A percentile compares a stretch with the other conserved stretches of the same genome.
Conservation (phyloP, 768 basidiomycete species). For the Tylopilus rubrobrunneus region DNA sequence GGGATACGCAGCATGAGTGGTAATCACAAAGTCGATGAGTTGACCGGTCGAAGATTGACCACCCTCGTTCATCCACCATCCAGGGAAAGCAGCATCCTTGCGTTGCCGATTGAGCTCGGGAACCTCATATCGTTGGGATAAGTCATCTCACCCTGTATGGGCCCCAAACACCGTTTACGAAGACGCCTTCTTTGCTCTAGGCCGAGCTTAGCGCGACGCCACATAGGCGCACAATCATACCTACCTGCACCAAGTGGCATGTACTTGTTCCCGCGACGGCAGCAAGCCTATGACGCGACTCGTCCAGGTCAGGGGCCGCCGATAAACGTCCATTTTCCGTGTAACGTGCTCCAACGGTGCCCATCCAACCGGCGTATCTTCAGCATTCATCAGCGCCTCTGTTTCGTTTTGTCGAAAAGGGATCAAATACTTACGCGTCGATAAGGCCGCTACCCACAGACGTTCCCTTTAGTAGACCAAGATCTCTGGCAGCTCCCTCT, state of each 20-base stretch:
- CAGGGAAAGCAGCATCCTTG: conserved; percentile 84
- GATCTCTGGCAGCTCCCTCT: conserved; percentile 72
- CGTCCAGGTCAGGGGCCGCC: conserved; percentile 58
- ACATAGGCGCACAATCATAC: conserved; percentile 2
- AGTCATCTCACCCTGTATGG: conserved; percentile 61
- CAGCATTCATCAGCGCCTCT: not conserved
- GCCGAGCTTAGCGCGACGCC: not conserved
- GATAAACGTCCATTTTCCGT: conserved; percentile 50
- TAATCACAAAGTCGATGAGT: conserved; percentile 94
- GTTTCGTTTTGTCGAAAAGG: not conserved
- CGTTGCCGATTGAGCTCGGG: conserved; percentile 5
- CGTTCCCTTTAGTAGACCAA: conserved; percentile 82
- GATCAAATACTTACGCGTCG: conserved; percentile 65
- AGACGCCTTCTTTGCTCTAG: conserved; percentile 78
- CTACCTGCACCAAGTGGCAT: conserved; percentile 88
- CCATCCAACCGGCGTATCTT: conserved; percentile 95
- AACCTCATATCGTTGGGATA: not conserved
- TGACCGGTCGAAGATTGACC: conserved; percentile 96
- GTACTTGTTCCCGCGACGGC: conserved; percentile 96
- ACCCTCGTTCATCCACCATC: conserved; percentile 99
- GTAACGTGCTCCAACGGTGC: conserved; percentile 84
- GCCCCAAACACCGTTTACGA: conserved; percentile 92
- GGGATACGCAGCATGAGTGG: conserved; percentile 82
- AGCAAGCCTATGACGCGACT: conserved; percentile 79
- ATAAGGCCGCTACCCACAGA: conserved; percentile 94